A percentile compares a stretch with the other conserved stretches of the same genome.
These are phyloP conservation scores for Emergomyces pasteurianus DNA, from an alignment of 2,329 filamentous ascomycete species.

Conservation along the genomic window DNA sequence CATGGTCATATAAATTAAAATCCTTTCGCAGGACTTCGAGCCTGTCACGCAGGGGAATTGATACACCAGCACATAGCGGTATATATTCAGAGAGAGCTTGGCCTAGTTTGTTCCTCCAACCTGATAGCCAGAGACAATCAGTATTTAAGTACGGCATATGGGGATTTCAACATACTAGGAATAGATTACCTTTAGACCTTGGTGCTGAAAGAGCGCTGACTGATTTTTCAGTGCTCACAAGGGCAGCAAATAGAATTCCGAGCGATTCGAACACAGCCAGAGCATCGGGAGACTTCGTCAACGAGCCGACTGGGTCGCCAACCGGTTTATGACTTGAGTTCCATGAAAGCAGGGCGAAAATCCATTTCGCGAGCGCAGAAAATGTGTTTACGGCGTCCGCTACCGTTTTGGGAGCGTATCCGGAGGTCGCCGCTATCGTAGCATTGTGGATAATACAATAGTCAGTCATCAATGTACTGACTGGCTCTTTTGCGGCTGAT, in stretches of 20 bases:
- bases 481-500: constrained; percentile 4
- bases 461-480: constrained; percentile 29
- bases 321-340: constrained; percentile 18
- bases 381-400: constrained; percentile 24
- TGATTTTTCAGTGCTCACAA: constrained; percentile 26
- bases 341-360: constrained; percentile 26
- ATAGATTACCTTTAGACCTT: constrained; percentile 22
- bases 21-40: constrained; percentile 31
- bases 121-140: constrained; percentile 11
- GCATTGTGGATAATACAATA: constrained; percentile 31
- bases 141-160: background rate
- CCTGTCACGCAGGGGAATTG: constrained; percentile 26
- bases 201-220: constrained; percentile 25
- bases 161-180: background rate
- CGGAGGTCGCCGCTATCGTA: constrained; percentile 28
- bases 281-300: constrained; percentile 25
- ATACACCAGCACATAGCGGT: constrained; percentile 29
- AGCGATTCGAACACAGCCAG: constrained; percentile 31
- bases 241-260: constrained; percentile 29
- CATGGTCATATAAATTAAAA: constrained; percentile 30
- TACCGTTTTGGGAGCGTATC: constrained; percentile 19
- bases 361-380: constrained; percentile 26
- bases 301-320: constrained; percentile 15
- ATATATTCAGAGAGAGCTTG: constrained; percentile 29
- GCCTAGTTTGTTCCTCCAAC: constrained; percentile 25